Base-by-base conservation (phyloP, 805 yeast genomes). In the Suhomyces sp. region DNA sequence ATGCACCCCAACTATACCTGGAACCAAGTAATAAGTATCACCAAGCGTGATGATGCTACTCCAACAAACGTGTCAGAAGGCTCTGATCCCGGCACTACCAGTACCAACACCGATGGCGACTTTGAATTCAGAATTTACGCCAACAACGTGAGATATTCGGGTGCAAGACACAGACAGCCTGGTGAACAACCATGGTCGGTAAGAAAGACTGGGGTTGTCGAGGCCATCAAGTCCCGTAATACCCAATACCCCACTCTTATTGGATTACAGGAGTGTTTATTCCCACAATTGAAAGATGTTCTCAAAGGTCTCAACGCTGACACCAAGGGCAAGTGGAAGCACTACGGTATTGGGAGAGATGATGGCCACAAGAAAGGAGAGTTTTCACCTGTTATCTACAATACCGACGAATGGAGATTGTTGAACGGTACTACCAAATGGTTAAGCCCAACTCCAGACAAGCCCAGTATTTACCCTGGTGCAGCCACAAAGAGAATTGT, bases 361-460 rank as follows among this genome's bases (percentile, higher is more conserved):
- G 81, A 77, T 47, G 82, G 82, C 7, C 48, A 48, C 8, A 51
- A 52, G 12, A 53, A 48, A 4, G 81, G 82, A 10, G 83, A 77
- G 44, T 75, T 58, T 39, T 58, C 75, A 4, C 79, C 81, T 1
- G 58, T 77, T 8, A 50, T 70, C 19, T 76, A 59, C 51, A 57
- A 68, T 20, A 45, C 45, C 5, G 35, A 56, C 0, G 62, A 61
- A 11, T 69, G 75, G 58, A 48, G 57, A 23, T 43, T 73, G 23
- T 35, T 70, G 5, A 60, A 65, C 9, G 48, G 60, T n/a, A 63
- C 68, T 14, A 68, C 75, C 7, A 63, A 63, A 35, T 77, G 83
- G 83, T 54, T 77, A 10, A 69, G 78, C 42, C 62, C 65, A 12
- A 75, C 79, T 3, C 83, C 83, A 1, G 69, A 65, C 28, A 55